Evolutionary conservation across 164 flowering plant genomes (phyloP).

Genomic region (Kingdonia uniflora): DNA sequence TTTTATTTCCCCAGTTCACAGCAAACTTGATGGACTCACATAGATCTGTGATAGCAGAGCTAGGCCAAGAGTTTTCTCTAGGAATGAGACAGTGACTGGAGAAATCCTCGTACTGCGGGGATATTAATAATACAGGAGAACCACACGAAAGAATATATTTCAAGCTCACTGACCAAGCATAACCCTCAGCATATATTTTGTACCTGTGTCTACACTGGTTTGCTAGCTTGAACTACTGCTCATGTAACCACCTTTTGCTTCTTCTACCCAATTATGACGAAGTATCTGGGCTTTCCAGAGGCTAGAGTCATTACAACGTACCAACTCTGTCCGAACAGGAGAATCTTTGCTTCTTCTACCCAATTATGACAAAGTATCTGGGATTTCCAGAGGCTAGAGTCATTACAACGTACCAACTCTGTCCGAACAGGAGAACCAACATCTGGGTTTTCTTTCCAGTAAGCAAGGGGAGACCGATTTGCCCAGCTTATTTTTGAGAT

Average conservation of each 20-base stretch:
- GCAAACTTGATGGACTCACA: constrained; percentile 62
- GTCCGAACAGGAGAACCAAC: constrained; percentile 55
- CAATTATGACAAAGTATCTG: constrained; percentile 71
- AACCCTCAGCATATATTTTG: not conserved
- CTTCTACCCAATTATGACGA: constrained; percentile 71
- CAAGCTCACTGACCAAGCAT: not conserved
- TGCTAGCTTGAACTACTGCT: constrained; percentile 66
- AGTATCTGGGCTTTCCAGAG: constrained; percentile 65
- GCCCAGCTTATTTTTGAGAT: constrained; percentile 45
- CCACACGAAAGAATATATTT: not conserved
- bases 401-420: constrained; percentile 48
- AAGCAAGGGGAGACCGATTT: constrained; percentile 42
- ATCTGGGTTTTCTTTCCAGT: constrained; percentile 89
- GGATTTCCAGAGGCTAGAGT: constrained; percentile 53
- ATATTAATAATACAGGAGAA: not conserved
- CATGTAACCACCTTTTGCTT: constrained; percentile 51
- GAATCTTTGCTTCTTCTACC: too few species aligned
- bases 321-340: constrained; percentile 44
- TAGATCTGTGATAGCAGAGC: constrained; percentile 18
- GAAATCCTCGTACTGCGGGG: not conserved
- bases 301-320: constrained; percentile 49
- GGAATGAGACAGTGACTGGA: not conserved
- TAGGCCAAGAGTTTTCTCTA: not conserved
- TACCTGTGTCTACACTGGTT: constrained; percentile 54
- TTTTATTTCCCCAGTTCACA: constrained; percentile 73